phyloP scores from a whole-genome alignment of 768 basidiomycete genomes.

The Podaxis rugospora region DNA sequence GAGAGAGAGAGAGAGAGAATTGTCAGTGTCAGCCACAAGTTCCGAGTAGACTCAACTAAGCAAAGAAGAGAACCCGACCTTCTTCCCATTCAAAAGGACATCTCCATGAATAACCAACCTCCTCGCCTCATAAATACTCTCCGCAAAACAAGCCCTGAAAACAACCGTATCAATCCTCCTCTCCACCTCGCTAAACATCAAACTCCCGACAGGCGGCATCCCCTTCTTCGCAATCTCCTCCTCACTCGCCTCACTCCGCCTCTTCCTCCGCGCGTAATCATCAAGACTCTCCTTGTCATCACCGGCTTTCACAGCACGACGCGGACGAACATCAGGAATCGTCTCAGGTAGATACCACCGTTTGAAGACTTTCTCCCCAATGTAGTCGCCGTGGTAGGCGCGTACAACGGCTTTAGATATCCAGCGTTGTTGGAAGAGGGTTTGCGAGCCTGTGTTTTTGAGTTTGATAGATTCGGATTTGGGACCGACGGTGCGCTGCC shows the following conservation, averaged over 20 bases:
- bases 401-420: constrained; percentile 79
- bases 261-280: constrained; percentile 56
- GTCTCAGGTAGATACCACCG: constrained; percentile 89
- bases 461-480: constrained; percentile 53
- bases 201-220: constrained; percentile 85
- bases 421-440: constrained; percentile 93
- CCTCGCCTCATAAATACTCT: constrained; percentile 87
- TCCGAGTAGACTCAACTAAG: not conserved
- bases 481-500: constrained; percentile 61
- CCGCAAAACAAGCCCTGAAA: constrained; percentile 84
- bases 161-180: constrained; percentile 89
- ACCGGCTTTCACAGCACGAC: constrained; percentile 33
- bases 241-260: constrained; percentile 43
- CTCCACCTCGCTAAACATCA: constrained; percentile 97
- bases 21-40: constrained; percentile 5
- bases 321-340: constrained; percentile 81
- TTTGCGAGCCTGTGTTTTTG: constrained; percentile 41
- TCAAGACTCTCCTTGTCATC: constrained; percentile 44
- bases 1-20: constrained; percentile 3
- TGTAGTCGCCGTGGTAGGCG: constrained; percentile 94
- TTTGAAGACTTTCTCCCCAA: constrained; percentile 90
- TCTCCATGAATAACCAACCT: constrained; percentile 82
- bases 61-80: constrained; percentile 46
- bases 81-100: constrained; percentile 85
- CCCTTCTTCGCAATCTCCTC: constrained; percentile 54